Evolutionary conservation across 1,139 yeast genomes (phyloP).

Genomic region (Scheffersomyces parashehatae): DNA sequence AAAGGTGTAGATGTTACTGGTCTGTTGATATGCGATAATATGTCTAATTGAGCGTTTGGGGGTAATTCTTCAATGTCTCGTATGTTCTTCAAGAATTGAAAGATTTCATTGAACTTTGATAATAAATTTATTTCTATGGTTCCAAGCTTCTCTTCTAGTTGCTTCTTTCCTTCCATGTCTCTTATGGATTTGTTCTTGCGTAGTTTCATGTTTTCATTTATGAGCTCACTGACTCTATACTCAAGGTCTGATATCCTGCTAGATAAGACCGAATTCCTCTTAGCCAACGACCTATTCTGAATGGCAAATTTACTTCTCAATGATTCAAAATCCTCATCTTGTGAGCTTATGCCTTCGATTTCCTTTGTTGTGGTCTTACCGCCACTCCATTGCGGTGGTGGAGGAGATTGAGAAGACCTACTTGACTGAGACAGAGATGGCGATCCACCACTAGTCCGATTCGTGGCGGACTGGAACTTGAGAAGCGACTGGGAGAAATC

Average conservation of each 20-base stretch:
- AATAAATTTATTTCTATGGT: conserved; percentile 42
- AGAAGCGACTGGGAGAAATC: conserved; percentile 21
- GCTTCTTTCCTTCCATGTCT: conserved; percentile 7
- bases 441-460: no score
- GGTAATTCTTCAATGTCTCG: conserved; percentile 32
- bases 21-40: conserved; percentile 12
- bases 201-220: conserved; percentile 13
- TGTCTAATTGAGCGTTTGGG: conserved; percentile 17
- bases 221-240: conserved; percentile 19
- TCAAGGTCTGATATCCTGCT: conserved; percentile 54
- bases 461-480: conserved; percentile 12
- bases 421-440: no score
- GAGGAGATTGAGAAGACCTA: no score
- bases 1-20: conserved; percentile 25
- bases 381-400: background rate
- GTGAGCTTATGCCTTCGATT: background rate
- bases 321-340: conserved; percentile 2
- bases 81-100: conserved; percentile 36
- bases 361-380: background rate
- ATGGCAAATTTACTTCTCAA: conserved; percentile 8
- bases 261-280: conserved; percentile 53
- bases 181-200: conserved; percentile 7
- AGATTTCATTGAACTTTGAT: conserved; percentile 45
- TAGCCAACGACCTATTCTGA: conserved; percentile 58
- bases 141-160: conserved; percentile 23